phyloP scores from a whole-genome alignment of 352 stramenopile genomes.

The Phytopythium cucurbitacearum region DNA sequence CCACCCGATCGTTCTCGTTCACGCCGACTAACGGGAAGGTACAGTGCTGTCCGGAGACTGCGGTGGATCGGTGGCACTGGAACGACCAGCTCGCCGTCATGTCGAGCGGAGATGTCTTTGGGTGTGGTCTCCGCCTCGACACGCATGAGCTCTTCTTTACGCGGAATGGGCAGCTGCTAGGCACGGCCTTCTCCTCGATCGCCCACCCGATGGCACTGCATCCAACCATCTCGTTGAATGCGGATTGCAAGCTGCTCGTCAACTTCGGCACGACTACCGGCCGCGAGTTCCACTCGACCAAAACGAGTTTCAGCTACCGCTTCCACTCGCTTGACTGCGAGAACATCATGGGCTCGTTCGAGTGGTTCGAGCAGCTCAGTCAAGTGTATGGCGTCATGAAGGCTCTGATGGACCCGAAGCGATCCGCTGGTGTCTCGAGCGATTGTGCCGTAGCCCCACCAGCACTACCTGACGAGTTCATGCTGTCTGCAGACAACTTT shows the following conservation, averaged over 20 bases:
- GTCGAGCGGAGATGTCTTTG: constrained; percentile 62
- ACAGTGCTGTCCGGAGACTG: constrained; percentile 37
- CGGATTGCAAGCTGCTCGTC: constrained; percentile 69
- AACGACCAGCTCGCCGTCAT: constrained; percentile 43
- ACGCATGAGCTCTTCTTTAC: constrained; percentile 85
- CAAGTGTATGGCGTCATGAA: constrained; percentile 87
- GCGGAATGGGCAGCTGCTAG: constrained; percentile 77
- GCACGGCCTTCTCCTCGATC: constrained; percentile 79
- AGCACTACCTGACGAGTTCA: constrained; percentile 75
- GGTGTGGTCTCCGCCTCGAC: constrained; percentile 74
- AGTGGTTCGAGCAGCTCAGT: constrained; percentile 85
- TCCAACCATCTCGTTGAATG: constrained; percentile 74
- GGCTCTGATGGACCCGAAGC: constrained; percentile 57
- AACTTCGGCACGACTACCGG: constrained; percentile 51
- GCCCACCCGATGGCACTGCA: constrained; percentile 36
- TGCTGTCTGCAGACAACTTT: constrained; percentile 87
- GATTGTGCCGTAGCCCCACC: constrained; percentile 1
- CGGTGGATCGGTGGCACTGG: constrained; percentile 71
- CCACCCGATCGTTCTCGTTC: constrained; percentile 62
- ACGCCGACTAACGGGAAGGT: constrained; percentile 64
- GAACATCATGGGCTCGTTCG: constrained; percentile 80
- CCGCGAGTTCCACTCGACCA: constrained; percentile 18
- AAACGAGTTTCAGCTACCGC: constrained; percentile 69
- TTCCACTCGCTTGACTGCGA: constrained; percentile 84
- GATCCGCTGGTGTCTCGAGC: constrained; percentile 8